phyloP scores from a whole-genome alignment of 208 protist genomes.

The Leishmania guyanensis region DNA sequence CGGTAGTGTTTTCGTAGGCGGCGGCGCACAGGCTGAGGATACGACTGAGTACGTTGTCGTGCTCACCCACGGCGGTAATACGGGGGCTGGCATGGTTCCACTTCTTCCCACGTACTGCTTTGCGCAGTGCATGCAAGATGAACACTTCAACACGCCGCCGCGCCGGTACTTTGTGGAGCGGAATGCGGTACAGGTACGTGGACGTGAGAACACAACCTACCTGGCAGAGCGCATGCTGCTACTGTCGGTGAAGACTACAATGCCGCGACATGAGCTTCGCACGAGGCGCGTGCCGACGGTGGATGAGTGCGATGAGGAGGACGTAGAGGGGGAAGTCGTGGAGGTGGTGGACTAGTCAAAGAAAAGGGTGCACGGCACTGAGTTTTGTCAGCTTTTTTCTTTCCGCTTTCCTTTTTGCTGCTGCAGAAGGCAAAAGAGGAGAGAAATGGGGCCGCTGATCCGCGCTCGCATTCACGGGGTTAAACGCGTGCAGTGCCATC shows the following conservation, averaged over 20 bases:
- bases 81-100: slow-evolving; percentile 35
- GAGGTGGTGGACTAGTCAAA: slow-evolving; percentile 12
- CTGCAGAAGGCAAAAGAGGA: neutral
- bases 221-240: slow-evolving; percentile 80
- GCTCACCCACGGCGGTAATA: slow-evolving; percentile 58
- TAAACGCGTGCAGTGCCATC: neutral
- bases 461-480: neutral
- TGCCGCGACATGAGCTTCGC: slow-evolving; percentile 16
- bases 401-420: neutral
- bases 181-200: slow-evolving; percentile 52
- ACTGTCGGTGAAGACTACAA: slow-evolving; percentile 48
- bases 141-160: slow-evolving; percentile 60
- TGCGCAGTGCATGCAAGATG: slow-evolving; percentile 64
- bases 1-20: neutral
- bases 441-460: neutral
- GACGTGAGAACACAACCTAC: slow-evolving; percentile 70
- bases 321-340: neutral
- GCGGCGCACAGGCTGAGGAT: slow-evolving; percentile 21
- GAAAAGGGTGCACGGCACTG: neutral
- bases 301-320: slow-evolving; percentile 7
- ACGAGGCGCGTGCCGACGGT: neutral
- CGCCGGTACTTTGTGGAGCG: slow-evolving; percentile 43
- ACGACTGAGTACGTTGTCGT: slow-evolving; percentile 60
- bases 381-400: neutral
- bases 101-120: slow-evolving; percentile 56